A percentile compares a stretch with the other conserved stretches of the same genome.
phyloP scores from a whole-genome alignment of 2,329 filamentous ascomycete species.

The Colletotrichum graminicola region DNA sequence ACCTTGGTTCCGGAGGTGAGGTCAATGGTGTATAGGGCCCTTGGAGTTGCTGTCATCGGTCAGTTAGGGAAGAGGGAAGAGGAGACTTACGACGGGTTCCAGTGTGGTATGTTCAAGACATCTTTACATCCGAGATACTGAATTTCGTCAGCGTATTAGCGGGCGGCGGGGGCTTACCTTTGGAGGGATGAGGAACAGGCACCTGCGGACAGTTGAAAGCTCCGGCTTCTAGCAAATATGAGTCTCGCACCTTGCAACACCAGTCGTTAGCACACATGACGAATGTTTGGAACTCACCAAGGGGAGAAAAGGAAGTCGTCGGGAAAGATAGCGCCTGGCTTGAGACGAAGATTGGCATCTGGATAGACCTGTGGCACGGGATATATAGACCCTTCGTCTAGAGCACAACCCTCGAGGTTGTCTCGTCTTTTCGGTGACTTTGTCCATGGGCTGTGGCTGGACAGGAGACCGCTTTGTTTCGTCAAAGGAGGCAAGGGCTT shows the following conservation, averaged over 20 bases:
- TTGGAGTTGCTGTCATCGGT: background rate
- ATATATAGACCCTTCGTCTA: constrained; percentile 4
- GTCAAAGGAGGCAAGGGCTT: background rate
- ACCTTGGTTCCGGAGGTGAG: background rate
- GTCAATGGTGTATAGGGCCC: background rate
- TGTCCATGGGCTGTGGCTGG: background rate
- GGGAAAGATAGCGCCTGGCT: background rate
- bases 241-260: background rate
- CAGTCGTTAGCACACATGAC: background rate
- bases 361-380: no score
- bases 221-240: no score
- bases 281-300: background rate
- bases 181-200: no score
- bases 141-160: background rate
- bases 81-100: background rate
- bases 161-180: background rate
- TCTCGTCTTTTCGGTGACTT: background rate
- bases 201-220: no score
- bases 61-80: no score
- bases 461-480: background rate
- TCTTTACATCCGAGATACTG: background rate
- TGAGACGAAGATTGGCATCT: background rate
- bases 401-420: background rate
- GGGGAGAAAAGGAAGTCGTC: no score
- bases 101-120: background rate